A percentile compares a stretch with the other conserved stretches of the same genome.
Conservation (phyloP, 768 basidiomycete genomes). For the Leccinum truebloodii region DNA sequence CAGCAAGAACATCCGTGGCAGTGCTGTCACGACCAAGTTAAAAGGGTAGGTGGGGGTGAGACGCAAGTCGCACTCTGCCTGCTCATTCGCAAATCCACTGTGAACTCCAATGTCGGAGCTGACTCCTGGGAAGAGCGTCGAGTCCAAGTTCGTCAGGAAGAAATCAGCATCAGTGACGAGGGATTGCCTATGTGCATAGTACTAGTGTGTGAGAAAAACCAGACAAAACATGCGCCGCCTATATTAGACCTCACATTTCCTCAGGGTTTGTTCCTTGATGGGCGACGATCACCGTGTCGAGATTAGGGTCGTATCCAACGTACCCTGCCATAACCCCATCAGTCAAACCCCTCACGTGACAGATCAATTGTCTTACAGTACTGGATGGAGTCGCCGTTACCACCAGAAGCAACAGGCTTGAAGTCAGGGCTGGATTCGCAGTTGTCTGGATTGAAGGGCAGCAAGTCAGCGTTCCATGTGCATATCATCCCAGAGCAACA, state of each 20-base stretch:
- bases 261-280: slow-evolving; percentile 39
- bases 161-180: slow-evolving; percentile 46
- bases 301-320: slow-evolving; percentile 48
- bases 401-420: slow-evolving; percentile 48
- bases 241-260: slow-evolving; percentile 26
- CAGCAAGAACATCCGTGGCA: slow-evolving; percentile 42
- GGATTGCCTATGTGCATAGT: slow-evolving; percentile 27
- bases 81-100: slow-evolving; percentile 46
- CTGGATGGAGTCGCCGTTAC: slow-evolving; percentile 36
- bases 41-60: not conserved
- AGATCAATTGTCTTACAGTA: too few relatives aligned
- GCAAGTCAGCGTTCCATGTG: slow-evolving; percentile 15
- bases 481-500: not conserved
- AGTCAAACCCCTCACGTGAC: not conserved
- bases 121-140: slow-evolving; percentile 52
- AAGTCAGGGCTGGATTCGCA: slow-evolving; percentile 52
- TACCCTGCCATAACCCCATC: slow-evolving; percentile 39
- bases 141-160: slow-evolving; percentile 34
- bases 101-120: slow-evolving; percentile 44
- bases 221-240: not conserved
- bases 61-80: slow-evolving; percentile 40
- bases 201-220: not conserved
- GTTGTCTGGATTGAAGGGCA: slow-evolving; percentile 23
- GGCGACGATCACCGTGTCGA: slow-evolving; percentile 38
- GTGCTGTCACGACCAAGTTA: slow-evolving; percentile 29